Percentiles rank a stretch among this genome's conserved stretches.
Conservation (phyloP, 202 grass and related monocot genomes). For the Setaria viridis region DNA sequence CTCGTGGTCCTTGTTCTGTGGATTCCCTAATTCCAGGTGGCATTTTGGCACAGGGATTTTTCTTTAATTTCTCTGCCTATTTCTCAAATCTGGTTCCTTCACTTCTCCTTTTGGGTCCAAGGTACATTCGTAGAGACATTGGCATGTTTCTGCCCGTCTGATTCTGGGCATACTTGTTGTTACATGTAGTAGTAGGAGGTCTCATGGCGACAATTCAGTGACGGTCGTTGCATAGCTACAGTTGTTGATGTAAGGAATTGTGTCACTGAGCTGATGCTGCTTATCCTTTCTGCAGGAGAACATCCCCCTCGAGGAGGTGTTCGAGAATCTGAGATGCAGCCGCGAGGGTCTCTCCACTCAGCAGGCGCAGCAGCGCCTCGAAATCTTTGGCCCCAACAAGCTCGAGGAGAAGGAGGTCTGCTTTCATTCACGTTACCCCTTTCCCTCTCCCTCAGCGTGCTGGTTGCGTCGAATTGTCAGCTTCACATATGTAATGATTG, state of each 20-base stretch:
- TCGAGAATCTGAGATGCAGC: slow-evolving; percentile 89
- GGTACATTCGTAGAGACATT: neutral
- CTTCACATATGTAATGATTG: neutral
- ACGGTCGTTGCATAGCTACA: neutral
- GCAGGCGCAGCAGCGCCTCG: slow-evolving; percentile 64
- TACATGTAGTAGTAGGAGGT: neutral
- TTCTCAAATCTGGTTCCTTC: slow-evolving; percentile 9
- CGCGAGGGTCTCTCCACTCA: slow-evolving; percentile 69
- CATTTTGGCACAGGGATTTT: neutral
- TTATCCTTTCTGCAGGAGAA: slow-evolving; percentile 67
- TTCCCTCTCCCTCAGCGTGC: too few relatives aligned
- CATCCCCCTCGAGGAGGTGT: slow-evolving; percentile 89
- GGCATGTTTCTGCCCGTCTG: neutral
- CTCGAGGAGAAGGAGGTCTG: slow-evolving; percentile 89
- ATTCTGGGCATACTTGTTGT: neutral
- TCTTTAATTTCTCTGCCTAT: neutral
- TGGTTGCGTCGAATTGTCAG: neutral
- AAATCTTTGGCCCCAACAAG: slow-evolving; percentile 87
- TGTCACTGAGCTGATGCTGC: neutral
- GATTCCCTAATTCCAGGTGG: neutral
- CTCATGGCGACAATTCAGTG: neutral
- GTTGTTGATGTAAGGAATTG: neutral
- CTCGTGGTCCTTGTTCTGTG: neutral
- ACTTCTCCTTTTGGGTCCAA: neutral
- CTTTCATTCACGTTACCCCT: neutral